A percentile compares a stretch with the other conserved stretches of the same genome.
These are phyloP conservation scores for Hypoxylon sp. DNA, from an alignment of 2,329 filamentous ascomycete genomes.

Conservation along the genomic window DNA sequence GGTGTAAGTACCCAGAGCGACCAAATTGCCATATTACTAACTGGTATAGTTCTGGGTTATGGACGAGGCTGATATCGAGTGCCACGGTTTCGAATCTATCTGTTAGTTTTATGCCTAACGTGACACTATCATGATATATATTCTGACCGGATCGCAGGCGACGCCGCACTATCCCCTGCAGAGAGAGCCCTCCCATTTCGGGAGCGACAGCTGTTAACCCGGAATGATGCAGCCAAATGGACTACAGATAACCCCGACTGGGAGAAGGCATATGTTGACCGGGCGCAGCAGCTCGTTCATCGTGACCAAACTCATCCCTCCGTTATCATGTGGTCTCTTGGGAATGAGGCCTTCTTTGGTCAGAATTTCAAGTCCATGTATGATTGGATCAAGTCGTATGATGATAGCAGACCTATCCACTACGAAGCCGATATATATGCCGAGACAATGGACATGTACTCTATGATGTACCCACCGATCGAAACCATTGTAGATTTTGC, in stretches of 20 bases:
- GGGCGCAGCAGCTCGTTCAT: slow-evolving; percentile 73
- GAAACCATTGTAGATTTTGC: slow-evolving; percentile 58
- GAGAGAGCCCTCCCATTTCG: slow-evolving; percentile 52
- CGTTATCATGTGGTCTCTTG: slow-evolving; percentile 77
- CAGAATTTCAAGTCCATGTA: slow-evolving; percentile 76
- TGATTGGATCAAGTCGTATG: slow-evolving; percentile 68
- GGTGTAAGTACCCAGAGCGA: slow-evolving; percentile 54
- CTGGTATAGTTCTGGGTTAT: slow-evolving; percentile 67
- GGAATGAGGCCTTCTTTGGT: slow-evolving; percentile 78
- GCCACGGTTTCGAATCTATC: slow-evolving; percentile 56
- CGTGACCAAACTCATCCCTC: slow-evolving; percentile 76
- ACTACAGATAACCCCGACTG: slow-evolving; percentile 71
- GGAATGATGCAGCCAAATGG: slow-evolving; percentile 61
- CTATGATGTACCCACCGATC: slow-evolving; percentile 72
- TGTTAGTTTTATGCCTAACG: slow-evolving; percentile 36
- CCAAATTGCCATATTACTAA: slow-evolving; percentile 17
- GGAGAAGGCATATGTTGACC: slow-evolving; percentile 74
- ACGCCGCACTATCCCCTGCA: slow-evolving; percentile 51
- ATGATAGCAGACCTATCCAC: slow-evolving; percentile 70
- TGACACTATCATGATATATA: slow-evolving; percentile 4
- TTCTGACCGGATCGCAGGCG: slow-evolving; percentile 46
- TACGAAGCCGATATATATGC: slow-evolving; percentile 73
- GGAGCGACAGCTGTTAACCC: slow-evolving; percentile 54
- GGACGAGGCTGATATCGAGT: slow-evolving; percentile 62
- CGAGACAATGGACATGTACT: slow-evolving; percentile 71